Evolutionary conservation across 2,329 filamentous ascomycete genomes (phyloP).

Genomic region (Eurotiales sp.): DNA sequence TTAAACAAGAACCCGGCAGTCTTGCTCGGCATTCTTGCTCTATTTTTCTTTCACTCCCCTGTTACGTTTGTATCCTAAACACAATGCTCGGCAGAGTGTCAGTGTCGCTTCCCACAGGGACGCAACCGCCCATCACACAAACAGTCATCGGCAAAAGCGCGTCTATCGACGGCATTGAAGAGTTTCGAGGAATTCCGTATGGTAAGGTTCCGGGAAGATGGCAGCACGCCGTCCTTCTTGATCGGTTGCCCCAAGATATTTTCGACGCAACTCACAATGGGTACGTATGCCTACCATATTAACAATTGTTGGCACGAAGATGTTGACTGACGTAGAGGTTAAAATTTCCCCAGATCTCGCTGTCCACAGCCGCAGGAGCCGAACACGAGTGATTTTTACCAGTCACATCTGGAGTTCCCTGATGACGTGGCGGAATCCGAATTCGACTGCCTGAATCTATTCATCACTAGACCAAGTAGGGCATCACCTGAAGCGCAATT

Average conservation of each 20-base stretch:
- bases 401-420: conserved; percentile 1
- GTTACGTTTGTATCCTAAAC: neutral
- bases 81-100: neutral
- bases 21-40: neutral
- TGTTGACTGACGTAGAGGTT: neutral
- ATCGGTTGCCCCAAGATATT: neutral
- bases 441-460: conserved; percentile 4
- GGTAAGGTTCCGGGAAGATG: conserved; percentile 57
- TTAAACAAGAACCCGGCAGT: neutral
- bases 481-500: conserved; percentile 34
- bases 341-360: neutral
- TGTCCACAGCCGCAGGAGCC: neutral
- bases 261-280: conserved; percentile 1
- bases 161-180: conserved; percentile 53
- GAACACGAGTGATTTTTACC: neutral
- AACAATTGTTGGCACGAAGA: neutral
- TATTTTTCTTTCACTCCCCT: neutral
- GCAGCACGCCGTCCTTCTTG: neutral
- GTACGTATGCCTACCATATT: neutral
- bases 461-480: neutral
- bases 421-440: neutral
- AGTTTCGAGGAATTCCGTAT: conserved; percentile 71
- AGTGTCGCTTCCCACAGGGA: neutral
- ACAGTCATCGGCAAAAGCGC: neutral
- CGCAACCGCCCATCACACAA: neutral